Evolutionary conservation across 805 yeast species (phyloP).

Genomic region (Teunomyces funiuensis): DNA sequence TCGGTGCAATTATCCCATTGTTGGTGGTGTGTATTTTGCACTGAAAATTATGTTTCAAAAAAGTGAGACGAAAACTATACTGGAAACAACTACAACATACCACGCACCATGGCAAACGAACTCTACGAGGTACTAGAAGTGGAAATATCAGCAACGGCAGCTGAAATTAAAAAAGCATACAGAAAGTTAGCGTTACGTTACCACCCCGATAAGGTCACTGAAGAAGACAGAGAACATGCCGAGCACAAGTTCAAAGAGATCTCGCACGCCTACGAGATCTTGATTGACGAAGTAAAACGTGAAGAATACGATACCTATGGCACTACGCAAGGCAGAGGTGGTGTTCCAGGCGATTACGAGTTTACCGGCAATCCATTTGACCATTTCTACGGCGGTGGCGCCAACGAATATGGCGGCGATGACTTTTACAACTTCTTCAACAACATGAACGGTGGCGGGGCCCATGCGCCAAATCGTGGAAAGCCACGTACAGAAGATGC

Average conservation of each 20-base stretch:
- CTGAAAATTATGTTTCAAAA: conserved; percentile 1
- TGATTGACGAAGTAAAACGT: conserved; percentile 67
- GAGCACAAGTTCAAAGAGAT: conserved; percentile 82
- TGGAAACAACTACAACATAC: background rate
- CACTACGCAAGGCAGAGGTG: conserved; percentile 28
- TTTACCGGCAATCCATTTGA: conserved; percentile 38
- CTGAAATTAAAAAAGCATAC: conserved; percentile 82
- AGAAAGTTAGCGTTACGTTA: conserved; percentile 75
- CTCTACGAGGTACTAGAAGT: conserved; percentile 73
- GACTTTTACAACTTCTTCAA: conserved; percentile 74
- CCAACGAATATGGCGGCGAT: conserved; percentile 57
- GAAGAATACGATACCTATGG: conserved; percentile 61
- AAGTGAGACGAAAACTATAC: conserved; percentile 1
- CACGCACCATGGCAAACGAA: conserved; percentile 5
- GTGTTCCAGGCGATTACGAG: conserved; percentile 14
- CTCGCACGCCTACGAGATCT: conserved; percentile 79
- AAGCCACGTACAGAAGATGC: conserved; percentile 63
- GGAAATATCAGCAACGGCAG: conserved; percentile 57
- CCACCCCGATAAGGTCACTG: conserved; percentile 88
- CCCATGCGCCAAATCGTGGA: conserved; percentile 15
- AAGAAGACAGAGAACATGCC: conserved; percentile 61
- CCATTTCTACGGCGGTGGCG: conserved; percentile 33
- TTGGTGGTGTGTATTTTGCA: background rate
- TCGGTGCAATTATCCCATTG: too few species aligned
- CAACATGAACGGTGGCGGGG: conserved; percentile 34